Percentiles rank a stretch among this genome's conserved stretches.
Conservation (phyloP, 2,329 filamentous ascomycete species). For the Gnomoniopsis sp. region DNA sequence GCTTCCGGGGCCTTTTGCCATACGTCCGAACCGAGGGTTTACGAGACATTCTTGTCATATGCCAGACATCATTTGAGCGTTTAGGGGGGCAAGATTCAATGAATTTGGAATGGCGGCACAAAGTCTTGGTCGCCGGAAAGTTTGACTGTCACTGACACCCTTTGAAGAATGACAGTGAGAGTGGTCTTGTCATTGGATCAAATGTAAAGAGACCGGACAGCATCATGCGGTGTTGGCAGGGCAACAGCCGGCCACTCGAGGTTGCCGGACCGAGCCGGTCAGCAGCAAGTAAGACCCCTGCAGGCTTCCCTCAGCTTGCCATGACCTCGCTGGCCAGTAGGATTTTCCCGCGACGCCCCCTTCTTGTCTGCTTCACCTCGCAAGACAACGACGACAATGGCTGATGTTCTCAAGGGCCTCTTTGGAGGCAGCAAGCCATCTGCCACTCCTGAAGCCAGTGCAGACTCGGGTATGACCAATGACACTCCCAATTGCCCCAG, state of each 20-base stretch:
- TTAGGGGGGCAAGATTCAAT: not conserved
- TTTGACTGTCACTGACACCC: no score
- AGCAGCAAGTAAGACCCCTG: not conserved
- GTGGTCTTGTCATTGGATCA: not conserved
- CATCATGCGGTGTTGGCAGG: not conserved
- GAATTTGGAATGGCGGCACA: not conserved
- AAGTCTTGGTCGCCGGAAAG: not conserved
- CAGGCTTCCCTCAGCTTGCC: not conserved
- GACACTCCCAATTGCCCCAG: not conserved
- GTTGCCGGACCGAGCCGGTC: not conserved
- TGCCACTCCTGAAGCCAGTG: conserved; percentile 45
- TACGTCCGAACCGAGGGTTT: conserved; percentile 31
- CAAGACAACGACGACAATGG: conserved; percentile 36
- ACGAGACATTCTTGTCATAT: conserved; percentile 16
- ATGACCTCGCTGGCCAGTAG: conserved; percentile 4
- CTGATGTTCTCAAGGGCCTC: conserved; percentile 62
- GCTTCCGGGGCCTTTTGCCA: conserved; percentile 45
- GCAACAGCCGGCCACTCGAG: conserved; percentile 3
- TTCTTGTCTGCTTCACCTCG: conserved; percentile 10
- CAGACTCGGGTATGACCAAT: conserved; percentile 59
- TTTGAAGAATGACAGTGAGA: no score
- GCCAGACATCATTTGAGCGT: conserved; percentile 10
- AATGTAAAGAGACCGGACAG: not conserved
- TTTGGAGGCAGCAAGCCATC: conserved; percentile 61
- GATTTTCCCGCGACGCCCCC: conserved; percentile 10